A percentile compares a stretch with the other conserved stretches of the same genome.
Conservation (phyloP, 1,139 yeast genomes). For the Candida buenavistaensis region DNA sequence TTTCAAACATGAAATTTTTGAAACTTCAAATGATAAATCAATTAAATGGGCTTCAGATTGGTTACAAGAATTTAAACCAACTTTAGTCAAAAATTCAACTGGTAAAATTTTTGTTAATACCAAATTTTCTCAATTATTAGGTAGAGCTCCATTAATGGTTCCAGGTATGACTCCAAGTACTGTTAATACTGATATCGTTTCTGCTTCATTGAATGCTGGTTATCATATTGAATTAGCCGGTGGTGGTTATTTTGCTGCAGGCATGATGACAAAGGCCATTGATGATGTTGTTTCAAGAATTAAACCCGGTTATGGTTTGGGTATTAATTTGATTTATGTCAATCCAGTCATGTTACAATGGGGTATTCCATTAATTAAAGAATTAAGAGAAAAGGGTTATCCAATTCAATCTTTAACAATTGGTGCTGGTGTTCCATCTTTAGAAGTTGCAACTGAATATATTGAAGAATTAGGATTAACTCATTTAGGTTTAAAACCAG, state of each 20-base stretch:
- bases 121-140: constrained; percentile 86
- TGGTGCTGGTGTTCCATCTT: constrained; percentile 99
- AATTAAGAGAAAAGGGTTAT: constrained; percentile 85
- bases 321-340: constrained; percentile 90
- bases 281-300: constrained; percentile 64
- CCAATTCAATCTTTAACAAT: constrained; percentile 95
- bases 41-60: constrained; percentile 88
- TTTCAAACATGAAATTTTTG: constrained; percentile 92
- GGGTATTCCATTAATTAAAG: constrained; percentile 95
- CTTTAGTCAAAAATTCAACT: constrained; percentile 65
- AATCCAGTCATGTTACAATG: constrained; percentile 97
- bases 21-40: constrained; percentile 52
- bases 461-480: constrained; percentile 90
- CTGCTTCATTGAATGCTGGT: constrained; percentile 93
- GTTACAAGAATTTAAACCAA: constrained; percentile 87
- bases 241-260: constrained; percentile 91
- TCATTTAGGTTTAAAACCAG: constrained; percentile 96
- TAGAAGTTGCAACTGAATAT: constrained; percentile 96
- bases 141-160: constrained; percentile 95
- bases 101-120: constrained; percentile 89
- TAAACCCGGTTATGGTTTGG: constrained; percentile 85
- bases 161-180: constrained; percentile 99
- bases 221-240: constrained; percentile 98
- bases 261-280: constrained; percentile 71
- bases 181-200: constrained; percentile 88